phyloP scores from a whole-genome alignment of 2,329 filamentous ascomycete genomes.

The Trichoderma sp. region DNA sequence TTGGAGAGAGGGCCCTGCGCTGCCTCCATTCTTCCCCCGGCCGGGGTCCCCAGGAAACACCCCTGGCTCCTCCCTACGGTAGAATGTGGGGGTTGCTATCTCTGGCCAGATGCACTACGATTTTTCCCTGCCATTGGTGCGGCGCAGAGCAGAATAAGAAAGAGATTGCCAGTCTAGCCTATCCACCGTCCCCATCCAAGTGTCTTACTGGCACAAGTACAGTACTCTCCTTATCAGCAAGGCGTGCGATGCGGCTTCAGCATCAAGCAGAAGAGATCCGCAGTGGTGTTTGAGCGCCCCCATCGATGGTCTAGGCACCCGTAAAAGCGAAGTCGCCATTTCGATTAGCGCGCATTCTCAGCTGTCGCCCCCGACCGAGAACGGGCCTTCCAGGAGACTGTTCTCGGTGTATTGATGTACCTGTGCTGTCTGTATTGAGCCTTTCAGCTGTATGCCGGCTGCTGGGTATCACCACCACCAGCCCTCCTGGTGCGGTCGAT shows the following conservation, averaged over 20 bases:
- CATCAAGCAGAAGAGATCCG: neutral
- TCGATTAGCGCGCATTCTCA: constrained; percentile 4
- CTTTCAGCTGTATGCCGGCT: neutral
- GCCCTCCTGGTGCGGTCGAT: neutral
- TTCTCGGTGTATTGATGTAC: neutral
- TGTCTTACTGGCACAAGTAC: constrained; percentile 10
- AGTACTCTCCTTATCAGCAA: constrained; percentile 22
- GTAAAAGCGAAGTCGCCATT: constrained; percentile 6
- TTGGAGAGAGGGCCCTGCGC: constrained; percentile 12
- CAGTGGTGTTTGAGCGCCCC: constrained; percentile 10
- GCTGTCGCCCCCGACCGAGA: neutral
- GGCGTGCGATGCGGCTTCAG: constrained; percentile 24
- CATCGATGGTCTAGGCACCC: constrained; percentile 17
- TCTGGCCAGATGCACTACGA: constrained; percentile 7
- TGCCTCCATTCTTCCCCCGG: constrained; percentile 21
- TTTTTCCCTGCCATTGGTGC: constrained; percentile 27
- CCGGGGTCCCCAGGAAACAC: constrained; percentile 30
- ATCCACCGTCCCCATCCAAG: constrained; percentile 14
- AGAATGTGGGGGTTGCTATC: constrained; percentile 31
- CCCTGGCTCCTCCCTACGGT: constrained; percentile 22
- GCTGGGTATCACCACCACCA: neutral
- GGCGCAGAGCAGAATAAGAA: constrained; percentile 1
- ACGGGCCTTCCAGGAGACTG: neutral
- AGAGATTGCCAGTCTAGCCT: constrained; percentile 19
- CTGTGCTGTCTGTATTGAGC: neutral